A percentile compares a stretch with the other conserved stretches of the same genome.
Conservation (phyloP, 352 stramenopile genomes). For the Pythium brachiatum region DNA sequence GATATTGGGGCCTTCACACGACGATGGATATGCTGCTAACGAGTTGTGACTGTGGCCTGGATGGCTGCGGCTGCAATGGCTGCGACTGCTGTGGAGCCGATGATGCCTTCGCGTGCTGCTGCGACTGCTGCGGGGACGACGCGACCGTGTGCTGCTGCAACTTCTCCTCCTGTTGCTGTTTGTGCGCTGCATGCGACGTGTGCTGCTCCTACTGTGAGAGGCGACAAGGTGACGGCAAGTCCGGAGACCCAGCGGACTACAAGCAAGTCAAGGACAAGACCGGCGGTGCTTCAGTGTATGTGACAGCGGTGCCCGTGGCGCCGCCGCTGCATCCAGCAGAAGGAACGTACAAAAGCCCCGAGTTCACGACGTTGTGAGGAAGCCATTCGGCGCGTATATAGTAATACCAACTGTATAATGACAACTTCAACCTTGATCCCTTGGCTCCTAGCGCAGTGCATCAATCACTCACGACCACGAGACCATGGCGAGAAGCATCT, state of each 20-base stretch:
- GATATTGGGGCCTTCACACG: background rate
- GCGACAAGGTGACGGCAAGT: background rate
- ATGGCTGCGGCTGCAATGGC: background rate
- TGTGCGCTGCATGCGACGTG: constrained; percentile 8
- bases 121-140: constrained; percentile 4
- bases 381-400: no score
- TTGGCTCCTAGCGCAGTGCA: no score
- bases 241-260: background rate
- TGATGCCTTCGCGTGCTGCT: background rate
- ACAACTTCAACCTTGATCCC: no score
- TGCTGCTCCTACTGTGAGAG: constrained; percentile 2
- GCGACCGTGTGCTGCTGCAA: background rate
- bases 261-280: background rate
- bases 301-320: background rate
- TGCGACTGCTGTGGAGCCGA: background rate
- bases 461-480: no score
- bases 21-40: background rate
- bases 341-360: background rate
- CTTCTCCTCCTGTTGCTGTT: constrained; percentile 1
- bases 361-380: background rate
- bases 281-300: background rate
- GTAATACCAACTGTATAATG: no score
- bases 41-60: background rate
- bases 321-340: background rate
- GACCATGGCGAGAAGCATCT: no score